A percentile compares a stretch with the other conserved stretches of the same genome.
Conservation (phyloP, 768 basidiomycete genomes). For the Auricularia sp. region DNA sequence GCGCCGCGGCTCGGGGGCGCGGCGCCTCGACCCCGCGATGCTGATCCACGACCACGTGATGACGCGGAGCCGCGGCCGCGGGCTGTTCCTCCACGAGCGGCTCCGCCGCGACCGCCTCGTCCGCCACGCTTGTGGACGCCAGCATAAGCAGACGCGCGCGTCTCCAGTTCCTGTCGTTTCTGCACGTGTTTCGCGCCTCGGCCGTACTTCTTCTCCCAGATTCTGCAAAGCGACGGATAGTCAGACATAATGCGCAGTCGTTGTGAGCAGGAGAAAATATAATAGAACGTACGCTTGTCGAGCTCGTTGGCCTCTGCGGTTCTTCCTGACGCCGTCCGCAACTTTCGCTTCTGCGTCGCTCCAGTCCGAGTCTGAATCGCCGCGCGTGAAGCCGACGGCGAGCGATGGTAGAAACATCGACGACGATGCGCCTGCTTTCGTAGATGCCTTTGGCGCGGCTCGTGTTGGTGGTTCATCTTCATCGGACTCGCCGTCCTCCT, state of each 20-base stretch:
- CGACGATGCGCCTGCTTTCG: constrained; percentile 15
- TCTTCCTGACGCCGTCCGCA: constrained; percentile 47
- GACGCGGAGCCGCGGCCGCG: constrained; percentile 8
- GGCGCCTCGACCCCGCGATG: constrained; percentile 9
- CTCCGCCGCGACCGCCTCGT: constrained; percentile 3
- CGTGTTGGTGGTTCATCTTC: constrained; percentile 10
- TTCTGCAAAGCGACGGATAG: constrained; percentile 42
- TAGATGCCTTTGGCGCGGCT: constrained; percentile 12
- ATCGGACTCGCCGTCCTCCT: constrained; percentile 13
- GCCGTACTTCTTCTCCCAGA: constrained; percentile 98
- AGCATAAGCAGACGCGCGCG: constrained; percentile 9
- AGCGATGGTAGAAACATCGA: constrained; percentile 83
- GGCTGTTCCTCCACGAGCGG: constrained; percentile 8
- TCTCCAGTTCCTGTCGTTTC: constrained; percentile 29
- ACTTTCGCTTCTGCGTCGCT: constrained; percentile 52
- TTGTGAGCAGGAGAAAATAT: background rate
- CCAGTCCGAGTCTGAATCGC: constrained; percentile 69
- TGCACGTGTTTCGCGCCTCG: constrained; percentile 85
- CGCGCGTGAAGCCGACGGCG: constrained; percentile 72
- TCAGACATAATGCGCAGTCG: too few species aligned
- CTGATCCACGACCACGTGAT: constrained; percentile 15
- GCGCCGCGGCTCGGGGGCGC: background rate
- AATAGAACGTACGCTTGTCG: constrained; percentile 69
- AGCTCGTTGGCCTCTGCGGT: constrained; percentile 89
- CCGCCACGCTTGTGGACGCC: constrained; percentile 8